Evolutionary conservation across 192 early-diverging fungal species (phyloP), one percentile per base, ranked within the genome.

Genomic region (Linnemannia elongata): DNA sequence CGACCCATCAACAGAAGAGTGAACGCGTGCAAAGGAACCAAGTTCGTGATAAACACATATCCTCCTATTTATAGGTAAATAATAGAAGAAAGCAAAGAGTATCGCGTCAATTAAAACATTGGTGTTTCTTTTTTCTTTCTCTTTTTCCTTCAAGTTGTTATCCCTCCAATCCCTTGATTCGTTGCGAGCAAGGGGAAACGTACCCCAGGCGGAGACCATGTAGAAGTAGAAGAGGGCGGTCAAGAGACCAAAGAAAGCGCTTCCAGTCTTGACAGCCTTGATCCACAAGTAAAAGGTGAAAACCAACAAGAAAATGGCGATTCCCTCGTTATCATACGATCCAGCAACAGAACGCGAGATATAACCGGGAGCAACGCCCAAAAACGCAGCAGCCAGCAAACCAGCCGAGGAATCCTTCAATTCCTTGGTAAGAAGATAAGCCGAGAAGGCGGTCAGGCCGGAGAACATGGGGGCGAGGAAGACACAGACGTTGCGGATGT

Each of bases 261-360:
- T 98, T 1, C 99, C 99, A n/a, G 95, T 88, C 76, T 98, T 98
- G 47, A 99, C 90, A 2, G 98, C 96, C 84, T 97, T 97, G 80
- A 99, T 96, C 99, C 99, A 99, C 81, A 99, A 90, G 85, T 96
- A 99, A 88, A 99, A 99, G 9, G 97, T 98, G 74, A 97, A 96
- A 91, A 99, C 96, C 22, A 99, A 93, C 68, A 99, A 87, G 85
- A 99, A 99, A 82, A 99, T 99, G 68, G 99, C 97, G 88, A 99
- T 99, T 6, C 96, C 99, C 89, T 99, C 99, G 89, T 99, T 99
- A 88, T 99, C 99, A 78, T 99, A 99, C 15, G 98, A 99, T 8
- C 99, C 99, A 18, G 99, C 98, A n/a, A 99, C 99, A 1, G 99
- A 99, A 66, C 99, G 95, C n/a, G 99, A 99, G 82, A 99, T 99